Evolutionary conservation across 768 basidiomycete genomes (phyloP), one percentile per base, ranked within the genome.

Genomic region (Lactifluus rugatus): DNA sequence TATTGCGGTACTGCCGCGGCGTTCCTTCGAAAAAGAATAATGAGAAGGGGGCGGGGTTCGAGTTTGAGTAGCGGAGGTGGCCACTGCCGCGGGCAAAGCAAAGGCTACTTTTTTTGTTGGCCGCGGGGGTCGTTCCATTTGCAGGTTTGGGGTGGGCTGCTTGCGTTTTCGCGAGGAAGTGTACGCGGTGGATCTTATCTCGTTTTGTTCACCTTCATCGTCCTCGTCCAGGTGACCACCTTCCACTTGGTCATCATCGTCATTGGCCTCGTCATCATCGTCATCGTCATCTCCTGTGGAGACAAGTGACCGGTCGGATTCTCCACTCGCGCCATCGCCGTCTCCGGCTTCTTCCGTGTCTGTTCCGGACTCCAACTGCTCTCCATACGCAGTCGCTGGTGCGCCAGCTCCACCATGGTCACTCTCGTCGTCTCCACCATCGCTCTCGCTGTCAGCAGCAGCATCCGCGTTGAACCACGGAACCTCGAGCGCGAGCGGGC

Each of bases 391-490:
- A n/a, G n/a, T n/a, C n/a, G n/a, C n/a, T n/a, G n/a, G n/a, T n/a
- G n/a, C n/a, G n/a, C n/a, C 62, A 13, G 71, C 72, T 13, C 73
- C 71, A 52, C 68, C 71, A 31, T 71, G 71, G 21, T 70, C 70
- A 32, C 74, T 75, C 17, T 67, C 69, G 2, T 70, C 74, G 8
- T 55, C 60, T 14, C 36, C 47, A 8, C 26, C 44, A 6, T 48
- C 52, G 14, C 50, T 59, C 31, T 26, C 61, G 48, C 74, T 72
- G 10, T 73, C 73, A 36, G 70, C 73, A 19, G 73, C 66, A 39
- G 73, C 66, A 39, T 72, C 75, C 48, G 71, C 70, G 75, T 78
- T 62, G n/a, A 69, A 66, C 70, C 75, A 74, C 14, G 63, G 60
- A 28, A 62, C 66, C 17, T 74, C 74, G 57, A 79, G 65, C 47